Base-by-base conservation (phyloP, 2,329 filamentous ascomycete genomes). In the Cercospora beticola region DNA sequence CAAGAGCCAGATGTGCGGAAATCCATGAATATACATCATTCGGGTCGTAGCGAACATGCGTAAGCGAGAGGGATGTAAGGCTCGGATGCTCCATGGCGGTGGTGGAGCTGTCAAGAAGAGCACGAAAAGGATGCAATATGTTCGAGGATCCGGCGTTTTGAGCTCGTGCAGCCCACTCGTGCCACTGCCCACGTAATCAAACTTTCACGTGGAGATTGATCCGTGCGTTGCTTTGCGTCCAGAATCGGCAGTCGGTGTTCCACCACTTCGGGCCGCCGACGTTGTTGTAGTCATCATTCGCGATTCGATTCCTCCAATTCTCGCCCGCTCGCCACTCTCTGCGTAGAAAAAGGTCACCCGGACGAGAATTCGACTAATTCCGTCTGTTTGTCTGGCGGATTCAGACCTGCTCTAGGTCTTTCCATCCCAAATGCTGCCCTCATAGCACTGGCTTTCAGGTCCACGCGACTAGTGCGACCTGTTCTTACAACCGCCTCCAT, bases 31-130 rank as follows among this genome's bases (percentile, higher is more conserved):
- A 68, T 65, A 86, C 87, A 81, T 98, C 94, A 70, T 88, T 82
- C 5, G 96, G 93, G 82, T 98, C 92, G 93, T 98, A 98, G 84
- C 95, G 92, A 74, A 98, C 94, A 83, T 98, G 94, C 10, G 95
- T 98, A 74, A 99, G 83, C 62, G 94, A 97, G 70, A 99, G 87
- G 26, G 94, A 98, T 62, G 94, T 93, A 67, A 98, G 84, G 49
- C 92, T 89, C 26, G 83, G 79, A 28, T 80, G 79, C 56, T 85
- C 82, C 82, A 85, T 85, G 43, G 26, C 75, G 68, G 49, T n/a
- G n/a, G 10, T 30, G 23, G 56, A 62, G 61, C 33, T 18, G 63
- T 66, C 21, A 46, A 46, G 21, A 36, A 52, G 26, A 46, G 46
- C 18, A n/a, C 21, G 33, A 49, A 33, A 36, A 33, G 14, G 43